Evolutionary conservation across 2,329 filamentous ascomycete species (phyloP).

Genomic region (Achaetomium macrosporum): DNA sequence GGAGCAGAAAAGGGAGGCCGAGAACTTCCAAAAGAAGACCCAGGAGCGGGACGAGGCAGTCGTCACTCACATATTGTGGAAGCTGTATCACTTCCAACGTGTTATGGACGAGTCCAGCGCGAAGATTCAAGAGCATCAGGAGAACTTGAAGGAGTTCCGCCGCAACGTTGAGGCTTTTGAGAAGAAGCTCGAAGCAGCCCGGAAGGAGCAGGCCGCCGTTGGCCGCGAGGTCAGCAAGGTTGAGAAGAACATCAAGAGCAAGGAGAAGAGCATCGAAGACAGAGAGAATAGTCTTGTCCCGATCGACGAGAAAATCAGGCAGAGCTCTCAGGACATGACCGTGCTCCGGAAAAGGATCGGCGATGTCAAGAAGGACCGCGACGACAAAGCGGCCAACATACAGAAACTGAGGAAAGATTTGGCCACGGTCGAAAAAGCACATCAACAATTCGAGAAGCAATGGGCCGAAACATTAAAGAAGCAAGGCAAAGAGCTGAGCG

Average conservation of each 20-base stretch:
- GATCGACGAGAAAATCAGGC: constrained; percentile 83
- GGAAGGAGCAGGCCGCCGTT: constrained; percentile 73
- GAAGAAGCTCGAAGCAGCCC: constrained; percentile 70
- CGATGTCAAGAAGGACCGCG: constrained; percentile 68
- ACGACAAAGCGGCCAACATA: constrained; percentile 62
- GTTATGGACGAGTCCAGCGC: constrained; percentile 87
- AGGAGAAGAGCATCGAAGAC: constrained; percentile 82
- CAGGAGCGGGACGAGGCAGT: constrained; percentile 87
- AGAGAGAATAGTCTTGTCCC: constrained; percentile 81
- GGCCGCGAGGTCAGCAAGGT: constrained; percentile 70
- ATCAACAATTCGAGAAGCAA: constrained; percentile 80
- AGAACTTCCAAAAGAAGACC: constrained; percentile 85
- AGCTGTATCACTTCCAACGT: constrained; percentile 89
- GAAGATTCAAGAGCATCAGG: constrained; percentile 88
- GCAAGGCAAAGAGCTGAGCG: constrained; percentile 78
- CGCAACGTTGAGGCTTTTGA: constrained; percentile 84
- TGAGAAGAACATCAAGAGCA: constrained; percentile 79
- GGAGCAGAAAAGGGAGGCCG: constrained; percentile 92
- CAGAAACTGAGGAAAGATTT: constrained; percentile 76
- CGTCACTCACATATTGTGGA: constrained; percentile 92
- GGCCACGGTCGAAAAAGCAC: constrained; percentile 79
- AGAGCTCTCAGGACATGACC: constrained; percentile 66
- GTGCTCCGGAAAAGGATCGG: constrained; percentile 62
- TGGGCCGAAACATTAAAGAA: constrained; percentile 80
- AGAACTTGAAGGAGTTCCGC: constrained; percentile 87